Base-by-base conservation (phyloP, 1,284 basidiomycete genomes). In the Ceratobasidium sp. region DNA sequence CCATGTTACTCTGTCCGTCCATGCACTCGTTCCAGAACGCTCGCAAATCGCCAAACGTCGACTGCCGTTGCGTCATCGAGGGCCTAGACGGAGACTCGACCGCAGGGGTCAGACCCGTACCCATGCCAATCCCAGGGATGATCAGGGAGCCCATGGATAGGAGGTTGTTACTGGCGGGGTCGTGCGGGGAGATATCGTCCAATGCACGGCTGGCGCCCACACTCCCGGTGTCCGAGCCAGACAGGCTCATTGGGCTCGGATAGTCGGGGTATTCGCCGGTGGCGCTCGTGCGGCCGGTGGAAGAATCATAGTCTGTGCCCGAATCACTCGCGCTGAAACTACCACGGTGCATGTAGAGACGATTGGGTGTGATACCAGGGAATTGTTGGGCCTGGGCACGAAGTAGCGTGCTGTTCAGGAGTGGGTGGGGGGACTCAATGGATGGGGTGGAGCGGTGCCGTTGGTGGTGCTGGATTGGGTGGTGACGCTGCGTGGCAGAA, bases 11-110 rank as follows among this genome's bases (percentile, higher is more conserved):
- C n/a, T 59, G 68, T n/a, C 54, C 52, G 54, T 59, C 69, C 56
- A 93, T 88, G 80, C 91, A 93, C 80, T 89, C 86, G 83, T 88
- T 92, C 92, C 92, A 94, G 80, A 92, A 90, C 74, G 93, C 91
- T 68, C 87, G 85, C 80, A 92, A 81, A 79, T 92, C 74, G 52
- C 76, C 76, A 61, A 77, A 76, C 15, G 78, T 76, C 51, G 66
- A 64, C 57, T 78, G 76, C 7, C 49, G 57, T 49, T 68, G 66
- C 66, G 56, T 69, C 76, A 76, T 76, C 37, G 66, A 76, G 52
- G 61, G 49, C 62, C 61, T 51, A 61, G 67, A 64, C 29, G 67
- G 57, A 46, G 68, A 62, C 52, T 69, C 68, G 68, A 69, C 37
- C 44, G 61, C 61, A 32, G 52, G 62, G 22, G 51, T 67, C 40